Base-by-base conservation (phyloP, 2,329 filamentous ascomycete genomes). In the Magnaporthiopsis poae region DNA sequence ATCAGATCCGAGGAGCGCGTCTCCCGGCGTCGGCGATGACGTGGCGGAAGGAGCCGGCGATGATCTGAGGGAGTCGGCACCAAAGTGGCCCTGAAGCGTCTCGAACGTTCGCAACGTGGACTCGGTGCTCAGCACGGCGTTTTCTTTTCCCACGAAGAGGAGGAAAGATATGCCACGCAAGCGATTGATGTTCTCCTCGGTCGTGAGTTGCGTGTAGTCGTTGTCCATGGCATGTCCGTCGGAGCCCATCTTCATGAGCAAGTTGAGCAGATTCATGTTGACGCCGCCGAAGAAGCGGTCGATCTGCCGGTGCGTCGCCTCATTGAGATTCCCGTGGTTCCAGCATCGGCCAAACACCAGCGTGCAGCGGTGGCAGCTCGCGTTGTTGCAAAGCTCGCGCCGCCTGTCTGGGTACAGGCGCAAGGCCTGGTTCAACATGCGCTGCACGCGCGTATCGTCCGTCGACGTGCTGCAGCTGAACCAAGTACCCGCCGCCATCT, bases 271-370 rank as follows among this genome's bases (percentile, higher is more conserved):
- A 0, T 78, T 80, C 84, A 88, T 88, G 73, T 84, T 85, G 65
- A 86, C 82, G 66, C 87, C 87, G 70, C 84, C 84, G 67, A 89
- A 84, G 75, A 88, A 86, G 39, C 82, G 80, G 73, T 86, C 81
- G 62, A 88, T 82, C 71, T 87, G 82, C 0, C 81, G 76, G 74
- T 89, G 87, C 2, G 87, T 90, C 3, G 82, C 85, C 75, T 85
- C 84, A 75, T 88, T 89, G 36, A 89, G 80, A 73, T 89, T 89
- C 3, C 71, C 73, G 74, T 90, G 87, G 71, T 82, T 86, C 86
- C 86, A 90, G 75, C 80, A 84, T 68, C 84, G 81, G 52, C 86
- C 87, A 70, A 88, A 89, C 18, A 85, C 80, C 31, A 89, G 76
- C 5, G 80, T 81, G 65, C 80, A 79, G 21, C 87, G 82, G 75